These are phyloP conservation scores for Hevea brasiliensis DNA, from an alignment of 345 rosid genomes.

Conservation along the genomic window DNA sequence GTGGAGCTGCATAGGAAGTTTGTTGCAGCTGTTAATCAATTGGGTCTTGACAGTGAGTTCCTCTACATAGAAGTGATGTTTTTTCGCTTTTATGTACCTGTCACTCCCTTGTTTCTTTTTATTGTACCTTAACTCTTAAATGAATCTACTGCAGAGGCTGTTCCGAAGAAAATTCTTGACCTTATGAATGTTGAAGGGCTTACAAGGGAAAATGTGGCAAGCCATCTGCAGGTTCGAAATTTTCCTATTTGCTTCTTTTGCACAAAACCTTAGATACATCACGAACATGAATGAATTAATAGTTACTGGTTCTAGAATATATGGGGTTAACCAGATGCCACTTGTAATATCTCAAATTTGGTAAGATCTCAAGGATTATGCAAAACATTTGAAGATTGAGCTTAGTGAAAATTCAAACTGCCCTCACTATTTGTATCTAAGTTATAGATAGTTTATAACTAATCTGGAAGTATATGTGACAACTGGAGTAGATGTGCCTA, in stretches of 20 bases:
- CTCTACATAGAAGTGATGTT: not conserved
- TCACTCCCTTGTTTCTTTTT: not conserved
- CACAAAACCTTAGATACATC: not conserved
- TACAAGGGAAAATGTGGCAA: slow-evolving; percentile 96
- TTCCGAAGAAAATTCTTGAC: slow-evolving; percentile 92
- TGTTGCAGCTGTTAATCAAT: slow-evolving; percentile 77
- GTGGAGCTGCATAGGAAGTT: slow-evolving; percentile 79
- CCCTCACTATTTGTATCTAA: not conserved
- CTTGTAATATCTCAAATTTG: not conserved
- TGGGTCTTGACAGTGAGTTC: slow-evolving; percentile 84
- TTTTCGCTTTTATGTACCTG: slow-evolving; percentile 1
- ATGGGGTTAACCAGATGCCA: too few relatives aligned
- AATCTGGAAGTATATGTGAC: not conserved
- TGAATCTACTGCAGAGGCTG: slow-evolving; percentile 64
- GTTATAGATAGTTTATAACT: not conserved
- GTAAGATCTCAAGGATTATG: not conserved
- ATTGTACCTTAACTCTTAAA: slow-evolving; percentile 10
- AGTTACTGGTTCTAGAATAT: not conserved
- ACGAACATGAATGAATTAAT: not conserved
- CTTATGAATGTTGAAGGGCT: slow-evolving; percentile 86
- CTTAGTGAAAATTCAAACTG: not conserved
- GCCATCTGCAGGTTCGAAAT: slow-evolving; percentile 78
- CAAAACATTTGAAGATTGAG: not conserved
- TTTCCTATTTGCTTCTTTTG: slow-evolving; percentile 16
- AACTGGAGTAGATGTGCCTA: not conserved